Evolutionary conservation across 257 asterid species (phyloP).

Genomic region (Capsicum baccatum): DNA sequence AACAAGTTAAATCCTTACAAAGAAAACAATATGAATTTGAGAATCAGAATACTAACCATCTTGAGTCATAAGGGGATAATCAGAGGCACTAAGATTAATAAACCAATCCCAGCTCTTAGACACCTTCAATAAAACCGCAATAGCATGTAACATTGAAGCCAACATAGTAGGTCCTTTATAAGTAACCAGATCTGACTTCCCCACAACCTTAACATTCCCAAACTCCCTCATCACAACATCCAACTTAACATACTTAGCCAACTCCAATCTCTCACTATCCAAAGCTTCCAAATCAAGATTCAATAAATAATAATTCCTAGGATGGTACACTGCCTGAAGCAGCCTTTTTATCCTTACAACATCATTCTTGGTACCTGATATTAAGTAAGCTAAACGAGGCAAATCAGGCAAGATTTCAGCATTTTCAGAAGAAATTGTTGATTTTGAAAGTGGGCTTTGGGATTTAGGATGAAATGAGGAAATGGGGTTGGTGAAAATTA

Average conservation of each 20-base stretch:
- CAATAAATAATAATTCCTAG: conserved; percentile 77
- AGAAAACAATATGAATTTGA: not conserved
- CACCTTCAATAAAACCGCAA: conserved; percentile 76
- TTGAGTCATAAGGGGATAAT: conserved; percentile 94
- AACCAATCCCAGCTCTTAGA: conserved; percentile 90
- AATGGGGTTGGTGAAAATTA: conserved; percentile 41
- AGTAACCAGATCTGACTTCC: conserved; percentile 75
- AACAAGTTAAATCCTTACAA: not conserved
- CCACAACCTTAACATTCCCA: conserved; percentile 79
- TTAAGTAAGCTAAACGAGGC: conserved; percentile 82
- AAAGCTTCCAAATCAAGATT: conserved; percentile 83
- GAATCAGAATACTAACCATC: conserved; percentile 65
- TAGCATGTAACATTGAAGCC: conserved; percentile 77
- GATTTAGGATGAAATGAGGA: conserved; percentile 30
- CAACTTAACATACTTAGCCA: conserved; percentile 64
- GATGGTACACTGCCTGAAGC: conserved; percentile 85
- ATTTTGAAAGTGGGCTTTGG: conserved; percentile 37
- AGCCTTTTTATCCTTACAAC: conserved; percentile 59
- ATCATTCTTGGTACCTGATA: conserved; percentile 75
- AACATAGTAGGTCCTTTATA: conserved; percentile 76
- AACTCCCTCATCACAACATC: conserved; percentile 58
- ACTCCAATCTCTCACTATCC: conserved; percentile 71
- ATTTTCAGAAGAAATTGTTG: conserved; percentile 32
- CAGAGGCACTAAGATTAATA: conserved; percentile 77
- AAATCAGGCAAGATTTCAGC: conserved; percentile 48